Conservation (phyloP, 1,284 basidiomycete genomes). For the Cryptococcus wingfieldii region DNA sequence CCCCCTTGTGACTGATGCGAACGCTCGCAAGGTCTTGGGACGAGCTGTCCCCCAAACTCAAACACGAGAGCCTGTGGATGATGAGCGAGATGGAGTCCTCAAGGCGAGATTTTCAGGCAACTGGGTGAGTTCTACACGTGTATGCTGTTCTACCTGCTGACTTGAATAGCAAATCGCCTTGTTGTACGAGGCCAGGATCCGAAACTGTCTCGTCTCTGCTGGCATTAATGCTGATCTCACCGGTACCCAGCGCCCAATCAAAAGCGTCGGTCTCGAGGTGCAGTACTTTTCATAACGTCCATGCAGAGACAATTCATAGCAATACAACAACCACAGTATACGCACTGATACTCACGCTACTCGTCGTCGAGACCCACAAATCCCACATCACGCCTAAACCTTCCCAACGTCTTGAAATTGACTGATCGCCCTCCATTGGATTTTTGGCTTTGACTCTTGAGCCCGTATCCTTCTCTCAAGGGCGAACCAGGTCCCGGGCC, state of each 20-base stretch:
- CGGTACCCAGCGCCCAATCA: constrained; percentile 75
- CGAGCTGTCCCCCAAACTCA: not conserved
- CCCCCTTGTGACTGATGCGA: constrained; percentile 6
- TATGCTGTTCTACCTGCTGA: not conserved
- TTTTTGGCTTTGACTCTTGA: not conserved
- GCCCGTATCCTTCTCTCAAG: not conserved
- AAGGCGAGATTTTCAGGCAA: constrained; percentile 85
- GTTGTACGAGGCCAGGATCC: constrained; percentile 89
- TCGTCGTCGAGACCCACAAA: constrained; percentile 1
- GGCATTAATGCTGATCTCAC: constrained; percentile 84
- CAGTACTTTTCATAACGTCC: constrained; percentile 65
- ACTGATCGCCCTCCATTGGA: not conserved
- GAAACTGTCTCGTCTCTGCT: constrained; percentile 80
- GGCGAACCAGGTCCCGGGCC: constrained; percentile 17
- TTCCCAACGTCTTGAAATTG: not conserved
- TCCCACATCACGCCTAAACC: constrained; percentile 6
- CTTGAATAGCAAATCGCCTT: constrained; percentile 69
- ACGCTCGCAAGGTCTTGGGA: not conserved
- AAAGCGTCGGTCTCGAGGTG: constrained; percentile 80
- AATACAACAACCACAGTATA: not conserved
- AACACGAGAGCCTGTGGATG: not conserved
- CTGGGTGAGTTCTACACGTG: constrained; percentile 56
- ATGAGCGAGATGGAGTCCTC: constrained; percentile 63
- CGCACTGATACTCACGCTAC: not conserved
- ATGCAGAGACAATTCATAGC: too few relatives aligned